Evolutionary conservation across 1,284 basidiomycete species (phyloP).

Genomic region (Leccinum ponderosum): DNA sequence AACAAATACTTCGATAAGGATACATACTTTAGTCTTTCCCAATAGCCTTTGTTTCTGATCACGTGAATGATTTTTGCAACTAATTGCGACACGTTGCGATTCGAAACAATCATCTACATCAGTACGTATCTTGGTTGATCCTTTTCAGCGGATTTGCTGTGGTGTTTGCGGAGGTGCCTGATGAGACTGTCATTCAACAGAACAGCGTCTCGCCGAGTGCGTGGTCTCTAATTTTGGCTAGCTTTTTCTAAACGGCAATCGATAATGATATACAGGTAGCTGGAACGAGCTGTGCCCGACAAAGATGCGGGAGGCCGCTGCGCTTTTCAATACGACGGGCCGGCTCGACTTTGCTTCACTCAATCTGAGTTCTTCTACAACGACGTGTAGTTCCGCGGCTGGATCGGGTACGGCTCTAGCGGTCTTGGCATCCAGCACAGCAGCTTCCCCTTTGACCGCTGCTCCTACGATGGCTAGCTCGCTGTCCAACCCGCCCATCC

Average conservation of each 20-base stretch:
- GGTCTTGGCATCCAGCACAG: neutral
- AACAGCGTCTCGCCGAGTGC: conserved; percentile 20
- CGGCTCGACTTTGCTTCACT: conserved; percentile 19
- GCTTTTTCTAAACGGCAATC: neutral
- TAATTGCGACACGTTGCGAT: conserved; percentile 15
- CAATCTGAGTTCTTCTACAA: conserved; percentile 1
- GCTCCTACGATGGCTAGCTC: neutral
- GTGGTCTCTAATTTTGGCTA: conserved; percentile 1
- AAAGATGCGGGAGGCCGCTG: conserved; percentile 16
- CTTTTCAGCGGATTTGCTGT: conserved; percentile 32
- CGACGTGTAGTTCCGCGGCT: neutral
- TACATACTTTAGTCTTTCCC: conserved; percentile 10
- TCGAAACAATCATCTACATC: no score
- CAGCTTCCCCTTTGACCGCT: neutral
- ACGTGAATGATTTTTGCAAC: no score
- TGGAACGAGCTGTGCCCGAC: conserved; percentile 24
- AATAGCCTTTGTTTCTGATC: no score
- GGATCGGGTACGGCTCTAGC: neutral
- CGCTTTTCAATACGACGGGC: conserved; percentile 17
- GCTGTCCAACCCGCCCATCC: neutral
- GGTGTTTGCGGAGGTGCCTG: conserved; percentile 29
- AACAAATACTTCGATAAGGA: no score
- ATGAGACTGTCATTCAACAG: conserved; percentile 21
- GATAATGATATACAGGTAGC: conserved; percentile 6
- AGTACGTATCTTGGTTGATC: conserved; percentile 15